phyloP scores from a whole-genome alignment of 192 early-diverging fungal species.

The Backusella tarrabulga region DNA sequence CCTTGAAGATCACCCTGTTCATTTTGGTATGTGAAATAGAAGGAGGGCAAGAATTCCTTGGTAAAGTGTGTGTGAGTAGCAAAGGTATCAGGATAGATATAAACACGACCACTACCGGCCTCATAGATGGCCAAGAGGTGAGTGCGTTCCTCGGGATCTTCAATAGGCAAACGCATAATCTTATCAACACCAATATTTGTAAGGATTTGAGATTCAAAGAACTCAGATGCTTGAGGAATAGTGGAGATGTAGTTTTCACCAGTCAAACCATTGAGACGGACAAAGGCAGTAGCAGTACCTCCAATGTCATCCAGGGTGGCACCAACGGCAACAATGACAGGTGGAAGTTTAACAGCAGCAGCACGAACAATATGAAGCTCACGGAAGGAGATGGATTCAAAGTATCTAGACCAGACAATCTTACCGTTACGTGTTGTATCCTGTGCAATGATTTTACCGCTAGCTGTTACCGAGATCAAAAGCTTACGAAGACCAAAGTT shows the following conservation, averaged over 20 bases:
- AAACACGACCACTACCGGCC: slow-evolving; percentile 44
- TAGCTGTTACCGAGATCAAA: slow-evolving; percentile 73
- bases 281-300: slow-evolving; percentile 33
- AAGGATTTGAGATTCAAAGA: slow-evolving; percentile 43
- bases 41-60: slow-evolving; percentile 45
- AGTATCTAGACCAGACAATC: slow-evolving; percentile 73
- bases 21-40: slow-evolving; percentile 69
- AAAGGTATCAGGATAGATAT: slow-evolving; percentile 64
- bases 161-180: slow-evolving; percentile 61
- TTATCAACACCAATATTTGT: slow-evolving; percentile 38
- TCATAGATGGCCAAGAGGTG: slow-evolving; percentile 53
- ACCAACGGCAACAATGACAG: slow-evolving; percentile 67
- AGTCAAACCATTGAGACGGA: slow-evolving; percentile 65
- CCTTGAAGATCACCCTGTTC: slow-evolving; percentile 50
- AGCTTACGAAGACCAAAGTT: slow-evolving; percentile 87
- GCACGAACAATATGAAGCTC: slow-evolving; percentile 52
- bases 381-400: slow-evolving; percentile 44
- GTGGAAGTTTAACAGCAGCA: slow-evolving; percentile 67
- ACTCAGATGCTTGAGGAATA: slow-evolving; percentile 19
- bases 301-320: slow-evolving; percentile 37
- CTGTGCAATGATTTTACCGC: slow-evolving; percentile 81
- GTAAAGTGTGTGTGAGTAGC: slow-evolving; percentile 50
- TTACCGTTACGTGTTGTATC: slow-evolving; percentile 74
- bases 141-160: slow-evolving; percentile 60
- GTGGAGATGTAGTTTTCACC: slow-evolving; percentile 51